Evolutionary conservation across 495 filamentous ascomycete genomes (phyloP).

Genomic region (Penicillium canescens): DNA sequence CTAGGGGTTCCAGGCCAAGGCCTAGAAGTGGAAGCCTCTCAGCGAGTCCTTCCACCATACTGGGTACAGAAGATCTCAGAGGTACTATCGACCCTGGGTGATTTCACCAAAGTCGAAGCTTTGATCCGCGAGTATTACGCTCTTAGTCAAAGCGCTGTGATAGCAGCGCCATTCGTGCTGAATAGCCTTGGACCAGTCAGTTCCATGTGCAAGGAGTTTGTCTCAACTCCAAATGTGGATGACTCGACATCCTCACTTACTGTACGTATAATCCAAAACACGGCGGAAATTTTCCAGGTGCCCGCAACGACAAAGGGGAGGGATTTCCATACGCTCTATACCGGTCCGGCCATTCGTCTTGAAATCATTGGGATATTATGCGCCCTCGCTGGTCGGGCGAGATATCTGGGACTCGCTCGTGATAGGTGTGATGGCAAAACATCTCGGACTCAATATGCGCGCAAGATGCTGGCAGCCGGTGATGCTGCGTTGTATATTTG

Average conservation of each 20-base stretch:
- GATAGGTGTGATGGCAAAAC: slow-evolving; percentile 8
- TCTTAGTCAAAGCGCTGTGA: slow-evolving; percentile 23
- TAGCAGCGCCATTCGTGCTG: slow-evolving; percentile 25
- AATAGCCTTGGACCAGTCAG: slow-evolving; percentile 18
- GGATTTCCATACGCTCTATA: slow-evolving; percentile 26
- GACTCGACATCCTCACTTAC: slow-evolving; percentile 9
- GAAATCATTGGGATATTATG: slow-evolving; percentile 33
- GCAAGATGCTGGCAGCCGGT: slow-evolving; percentile 29
- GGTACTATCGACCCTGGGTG: slow-evolving; percentile 15
- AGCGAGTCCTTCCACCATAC: slow-evolving; percentile 21
- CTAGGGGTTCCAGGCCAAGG: slow-evolving; percentile 11
- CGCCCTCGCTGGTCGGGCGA: slow-evolving; percentile 27
- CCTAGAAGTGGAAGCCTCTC: slow-evolving; percentile 1
- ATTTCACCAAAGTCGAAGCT: slow-evolving; percentile 19
- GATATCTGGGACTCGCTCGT: slow-evolving; percentile 24
- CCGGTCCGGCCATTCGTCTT: slow-evolving; percentile 24
- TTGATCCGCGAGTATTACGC: slow-evolving; percentile 29
- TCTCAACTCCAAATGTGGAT: slow-evolving; percentile 1
- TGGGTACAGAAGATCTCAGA: slow-evolving; percentile 28
- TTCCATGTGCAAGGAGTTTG: slow-evolving; percentile 10
- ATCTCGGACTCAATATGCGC: slow-evolving; percentile 18
- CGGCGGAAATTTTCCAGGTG: slow-evolving; percentile 19
- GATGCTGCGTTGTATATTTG: slow-evolving; percentile 29
- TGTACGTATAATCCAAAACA: slow-evolving; percentile 27
- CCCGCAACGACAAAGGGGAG: slow-evolving; percentile 13